phyloP scores from a whole-genome alignment of 805 yeast species.

The Hanseniaspora mollemarum region DNA sequence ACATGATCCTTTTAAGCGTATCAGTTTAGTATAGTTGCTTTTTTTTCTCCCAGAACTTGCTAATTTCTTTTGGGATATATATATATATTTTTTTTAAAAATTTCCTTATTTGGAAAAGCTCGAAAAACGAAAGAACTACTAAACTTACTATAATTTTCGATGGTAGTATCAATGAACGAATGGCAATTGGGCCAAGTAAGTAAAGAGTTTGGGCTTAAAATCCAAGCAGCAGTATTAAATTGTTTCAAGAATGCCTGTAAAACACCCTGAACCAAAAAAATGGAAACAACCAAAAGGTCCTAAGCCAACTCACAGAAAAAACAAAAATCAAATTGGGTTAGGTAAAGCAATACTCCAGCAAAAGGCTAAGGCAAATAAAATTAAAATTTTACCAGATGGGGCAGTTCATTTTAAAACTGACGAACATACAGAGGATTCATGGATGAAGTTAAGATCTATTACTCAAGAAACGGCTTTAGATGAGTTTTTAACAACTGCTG shows the following conservation, averaged over 20 bases:
- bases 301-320: constrained; percentile 73
- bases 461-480: constrained; percentile 90
- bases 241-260: constrained; percentile 30
- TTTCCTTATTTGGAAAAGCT: constrained; percentile 4
- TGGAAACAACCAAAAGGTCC: constrained; percentile 91
- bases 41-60: not conserved
- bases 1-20: too few relatives aligned
- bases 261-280: constrained; percentile 44
- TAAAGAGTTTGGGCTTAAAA: too few relatives aligned
- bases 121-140: not conserved
- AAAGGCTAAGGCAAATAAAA: constrained; percentile 54
- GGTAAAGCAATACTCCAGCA: constrained; percentile 76
- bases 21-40: constrained; percentile 5
- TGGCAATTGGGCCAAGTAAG: too few relatives aligned
- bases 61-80: too few relatives aligned
- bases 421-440: constrained; percentile 59
- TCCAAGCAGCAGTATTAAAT: not conserved
- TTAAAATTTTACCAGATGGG: constrained; percentile 70
- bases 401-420: constrained; percentile 80
- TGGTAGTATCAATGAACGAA: too few relatives aligned
- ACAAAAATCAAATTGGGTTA: constrained; percentile 71
- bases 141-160: not conserved
- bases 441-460: constrained; percentile 86
- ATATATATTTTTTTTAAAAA: constrained; percentile 16
- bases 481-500: constrained; percentile 91